Percentiles rank a stretch among this genome's conserved stretches.
phyloP scores from a whole-genome alignment of 129 eudicot genomes.

The Silybum marianum region DNA sequence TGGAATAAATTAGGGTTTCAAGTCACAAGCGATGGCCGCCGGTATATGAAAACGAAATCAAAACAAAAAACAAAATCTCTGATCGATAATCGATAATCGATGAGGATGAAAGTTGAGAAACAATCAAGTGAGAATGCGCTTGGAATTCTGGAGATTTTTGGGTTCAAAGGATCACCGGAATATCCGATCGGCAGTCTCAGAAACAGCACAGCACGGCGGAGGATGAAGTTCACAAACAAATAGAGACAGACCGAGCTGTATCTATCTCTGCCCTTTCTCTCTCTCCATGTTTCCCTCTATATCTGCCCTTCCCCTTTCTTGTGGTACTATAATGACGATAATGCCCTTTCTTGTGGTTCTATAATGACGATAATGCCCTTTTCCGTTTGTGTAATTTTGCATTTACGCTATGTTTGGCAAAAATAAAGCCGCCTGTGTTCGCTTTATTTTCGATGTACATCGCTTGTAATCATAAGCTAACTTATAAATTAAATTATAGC shows the following conservation, averaged over 20 bases:
- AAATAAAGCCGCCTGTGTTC: too few species aligned
- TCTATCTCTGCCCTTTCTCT: slow-evolving; percentile 29
- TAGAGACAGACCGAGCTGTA: slow-evolving; percentile 27
- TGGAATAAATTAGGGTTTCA: slow-evolving; percentile 26
- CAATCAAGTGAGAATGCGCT: slow-evolving; percentile 15
- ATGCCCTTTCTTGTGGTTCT: slow-evolving; percentile 1
- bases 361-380: too few species aligned
- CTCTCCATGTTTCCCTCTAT: slow-evolving; percentile 20
- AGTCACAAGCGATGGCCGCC: background rate
- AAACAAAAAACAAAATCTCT: background rate
- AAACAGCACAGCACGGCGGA: slow-evolving; percentile 24
- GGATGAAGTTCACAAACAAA: slow-evolving; percentile 21
- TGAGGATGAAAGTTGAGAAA: slow-evolving; percentile 17
- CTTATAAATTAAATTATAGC: too few species aligned
- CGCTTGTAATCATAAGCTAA: too few species aligned
- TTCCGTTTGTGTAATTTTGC: too few species aligned
- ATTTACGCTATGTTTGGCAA: too few species aligned
- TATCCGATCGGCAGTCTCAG: slow-evolving; percentile 21
- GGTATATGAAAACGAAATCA: background rate
- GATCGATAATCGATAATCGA: slow-evolving; percentile 29
- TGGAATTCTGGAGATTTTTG: background rate
- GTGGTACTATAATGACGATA: background rate
- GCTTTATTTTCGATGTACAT: too few species aligned
- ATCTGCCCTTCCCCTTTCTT: background rate
- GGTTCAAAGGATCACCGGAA: slow-evolving; percentile 15